Conservation (phyloP, 805 yeast species). For the Torulaspora microellipsoides region DNA sequence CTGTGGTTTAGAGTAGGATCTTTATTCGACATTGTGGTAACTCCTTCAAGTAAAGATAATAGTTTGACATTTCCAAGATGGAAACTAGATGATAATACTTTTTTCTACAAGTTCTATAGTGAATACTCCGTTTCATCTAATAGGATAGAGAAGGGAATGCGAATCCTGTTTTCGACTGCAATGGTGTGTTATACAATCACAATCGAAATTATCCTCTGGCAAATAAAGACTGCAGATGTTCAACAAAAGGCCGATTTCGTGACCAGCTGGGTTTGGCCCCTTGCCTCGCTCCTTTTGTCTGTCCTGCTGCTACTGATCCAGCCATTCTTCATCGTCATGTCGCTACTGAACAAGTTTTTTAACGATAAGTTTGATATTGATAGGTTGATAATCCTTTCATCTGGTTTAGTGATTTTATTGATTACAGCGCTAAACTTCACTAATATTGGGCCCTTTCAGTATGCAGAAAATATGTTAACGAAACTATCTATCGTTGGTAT, state of each 20-base stretch:
- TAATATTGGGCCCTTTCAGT: conserved; percentile 30
- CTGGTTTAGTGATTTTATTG: conserved; percentile 11
- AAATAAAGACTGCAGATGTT: conserved; percentile 25
- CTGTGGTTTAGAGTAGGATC: conserved; percentile 16
- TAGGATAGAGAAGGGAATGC: conserved; percentile 14
- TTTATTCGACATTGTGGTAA: conserved; percentile 23
- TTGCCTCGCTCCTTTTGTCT: conserved; percentile 21
- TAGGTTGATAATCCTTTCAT: conserved; percentile 21
- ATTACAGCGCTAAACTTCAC: conserved; percentile 17
- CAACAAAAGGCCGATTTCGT: conserved; percentile 19
- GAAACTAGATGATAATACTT: conserved; percentile 16
- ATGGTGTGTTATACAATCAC: conserved; percentile 28
- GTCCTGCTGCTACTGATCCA: conserved; percentile 26
- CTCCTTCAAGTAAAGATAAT: conserved; percentile 7
- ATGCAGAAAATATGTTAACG: conserved; percentile 29
- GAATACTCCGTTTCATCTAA: conserved; percentile 31
- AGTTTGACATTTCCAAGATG: conserved; percentile 8
- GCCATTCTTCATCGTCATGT: conserved; percentile 29
- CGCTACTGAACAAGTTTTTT: conserved; percentile 30
- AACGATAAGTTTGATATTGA: conserved; percentile 25
- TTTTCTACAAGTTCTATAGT: conserved; percentile 28
- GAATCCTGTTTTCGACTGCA: conserved; percentile 26
- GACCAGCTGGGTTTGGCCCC: conserved; percentile 28
- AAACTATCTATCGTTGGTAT: conserved; percentile 33
- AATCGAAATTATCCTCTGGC: conserved; percentile 33